Conservation (phyloP, 1,139 yeast genomes). For the Pichia sp. region DNA sequence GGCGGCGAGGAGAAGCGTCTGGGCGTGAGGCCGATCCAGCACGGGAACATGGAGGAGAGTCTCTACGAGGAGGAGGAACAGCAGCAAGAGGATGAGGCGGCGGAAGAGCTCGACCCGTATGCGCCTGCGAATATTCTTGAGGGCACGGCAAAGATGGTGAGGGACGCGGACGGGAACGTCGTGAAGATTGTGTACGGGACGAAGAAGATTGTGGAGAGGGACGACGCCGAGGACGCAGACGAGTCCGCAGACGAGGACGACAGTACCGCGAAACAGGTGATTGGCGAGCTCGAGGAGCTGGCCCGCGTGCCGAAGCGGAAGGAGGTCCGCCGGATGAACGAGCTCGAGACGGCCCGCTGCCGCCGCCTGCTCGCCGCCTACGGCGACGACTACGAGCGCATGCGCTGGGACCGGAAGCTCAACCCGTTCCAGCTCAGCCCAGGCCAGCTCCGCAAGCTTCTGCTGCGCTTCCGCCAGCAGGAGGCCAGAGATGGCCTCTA, state of each 20-base stretch:
- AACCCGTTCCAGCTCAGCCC: conserved; percentile 79
- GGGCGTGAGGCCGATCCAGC: conserved; percentile 27
- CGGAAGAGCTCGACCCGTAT: conserved; percentile 37
- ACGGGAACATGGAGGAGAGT: conserved; percentile 23
- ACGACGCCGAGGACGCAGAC: conserved; percentile 26
- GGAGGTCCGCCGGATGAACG: conserved; percentile 58
- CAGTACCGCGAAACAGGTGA: conserved; percentile 33
- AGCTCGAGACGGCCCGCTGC: conserved; percentile 75
- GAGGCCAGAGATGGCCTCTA: no score
- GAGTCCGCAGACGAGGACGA: conserved; percentile 28
- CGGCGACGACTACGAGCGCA: conserved; percentile 82
- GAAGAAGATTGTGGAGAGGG: conserved; percentile 28
- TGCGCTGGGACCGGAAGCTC: conserved; percentile 88
- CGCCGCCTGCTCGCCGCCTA: conserved; percentile 60
- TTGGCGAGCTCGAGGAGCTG: conserved; percentile 63
- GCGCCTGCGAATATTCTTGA: conserved; percentile 60
- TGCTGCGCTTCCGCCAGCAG: conserved; percentile 3
- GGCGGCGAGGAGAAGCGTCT: conserved; percentile 63
- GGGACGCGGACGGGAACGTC: conserved; percentile 71
- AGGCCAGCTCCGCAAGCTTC: conserved; percentile 46
- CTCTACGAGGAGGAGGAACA: conserved; percentile 28
- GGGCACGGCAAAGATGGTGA: conserved; percentile 78
- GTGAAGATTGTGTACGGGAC: conserved; percentile 69
- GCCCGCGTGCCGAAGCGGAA: conserved; percentile 45
- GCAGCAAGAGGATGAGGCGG: conserved; percentile 28